Conservation (phyloP, 805 yeast genomes). For the Barnettozyma californica region DNA sequence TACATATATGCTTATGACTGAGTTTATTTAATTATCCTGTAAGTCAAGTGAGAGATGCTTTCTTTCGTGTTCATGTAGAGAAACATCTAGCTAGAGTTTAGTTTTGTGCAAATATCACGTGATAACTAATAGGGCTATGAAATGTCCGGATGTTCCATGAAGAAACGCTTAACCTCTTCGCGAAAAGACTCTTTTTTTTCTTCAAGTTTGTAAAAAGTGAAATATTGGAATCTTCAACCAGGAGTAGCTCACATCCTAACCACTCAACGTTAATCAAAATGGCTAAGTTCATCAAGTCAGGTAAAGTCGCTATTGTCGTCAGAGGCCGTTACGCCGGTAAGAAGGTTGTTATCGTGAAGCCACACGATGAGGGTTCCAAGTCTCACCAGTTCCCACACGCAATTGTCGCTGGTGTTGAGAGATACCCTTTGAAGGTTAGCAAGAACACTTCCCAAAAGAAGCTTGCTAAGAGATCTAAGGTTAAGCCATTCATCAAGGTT, state of each 20-base stretch:
- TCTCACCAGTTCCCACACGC: slow-evolving; percentile 99
- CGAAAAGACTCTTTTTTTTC: slow-evolving; percentile 20
- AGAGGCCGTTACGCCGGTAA: slow-evolving; percentile 99
- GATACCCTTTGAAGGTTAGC: slow-evolving; percentile 96
- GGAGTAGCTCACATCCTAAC: slow-evolving; percentile 5
- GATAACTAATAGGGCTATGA: background rate
- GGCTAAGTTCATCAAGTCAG: slow-evolving; percentile 99
- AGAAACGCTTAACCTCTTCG: background rate
- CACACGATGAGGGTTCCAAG: slow-evolving; percentile 98
- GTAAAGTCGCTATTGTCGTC: slow-evolving; percentile 72
- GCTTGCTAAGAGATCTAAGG: slow-evolving; percentile 94
- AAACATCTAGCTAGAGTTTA: too few species aligned
- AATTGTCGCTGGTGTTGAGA: slow-evolving; percentile 98
- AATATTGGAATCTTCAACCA: slow-evolving; percentile 15
- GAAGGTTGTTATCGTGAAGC: slow-evolving; percentile 98
- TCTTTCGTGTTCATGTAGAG: too few species aligned
- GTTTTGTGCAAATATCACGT: too few species aligned
- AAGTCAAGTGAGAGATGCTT: too few species aligned
- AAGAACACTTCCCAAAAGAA: slow-evolving; percentile 94
- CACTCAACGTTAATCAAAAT: slow-evolving; percentile 36
- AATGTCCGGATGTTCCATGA: slow-evolving; percentile 13
- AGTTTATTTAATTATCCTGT: background rate
- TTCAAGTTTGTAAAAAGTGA: slow-evolving; percentile 18
- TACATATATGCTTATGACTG: background rate
- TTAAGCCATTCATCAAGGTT: slow-evolving; percentile 98